A percentile compares a stretch with the other conserved stretches of the same genome.
Conservation (phyloP, 169 alveolate species). For the Perkinsus marinus region DNA sequence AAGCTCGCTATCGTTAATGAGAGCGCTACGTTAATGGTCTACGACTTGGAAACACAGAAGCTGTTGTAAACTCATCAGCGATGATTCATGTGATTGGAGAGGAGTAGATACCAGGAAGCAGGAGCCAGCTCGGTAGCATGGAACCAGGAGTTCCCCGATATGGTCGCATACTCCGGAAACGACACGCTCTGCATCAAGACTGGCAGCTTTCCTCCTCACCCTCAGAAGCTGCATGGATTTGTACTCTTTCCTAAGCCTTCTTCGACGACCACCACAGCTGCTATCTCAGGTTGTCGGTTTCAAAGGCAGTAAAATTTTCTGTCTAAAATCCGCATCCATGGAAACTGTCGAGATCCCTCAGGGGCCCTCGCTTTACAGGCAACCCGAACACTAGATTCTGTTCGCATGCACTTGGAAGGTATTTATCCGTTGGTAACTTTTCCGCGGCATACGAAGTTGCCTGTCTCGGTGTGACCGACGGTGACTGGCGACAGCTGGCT, state of each 20-base stretch:
- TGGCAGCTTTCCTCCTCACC: slow-evolving; percentile 64
- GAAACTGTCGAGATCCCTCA: slow-evolving; percentile 69
- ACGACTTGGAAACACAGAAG: slow-evolving; percentile 46
- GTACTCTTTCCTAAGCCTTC: slow-evolving; percentile 7
- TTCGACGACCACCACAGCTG: not conserved
- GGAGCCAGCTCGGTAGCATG: slow-evolving; percentile 74
- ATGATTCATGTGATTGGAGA: not conserved
- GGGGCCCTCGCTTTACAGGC: slow-evolving; percentile 64
- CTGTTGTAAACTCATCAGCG: not conserved
- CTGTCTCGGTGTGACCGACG: slow-evolving; percentile 74
- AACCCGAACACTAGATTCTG: slow-evolving; percentile 36
- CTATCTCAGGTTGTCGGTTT: slow-evolving; percentile 66
- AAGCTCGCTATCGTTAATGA: slow-evolving; percentile 79
- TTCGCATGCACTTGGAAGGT: not conserved
- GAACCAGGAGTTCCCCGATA: slow-evolving; percentile 74
- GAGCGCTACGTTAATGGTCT: slow-evolving; percentile 58
- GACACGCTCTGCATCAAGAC: slow-evolving; percentile 63
- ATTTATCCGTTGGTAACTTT: slow-evolving; percentile 22
- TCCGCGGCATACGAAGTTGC: slow-evolving; percentile 69
- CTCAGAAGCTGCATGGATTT: slow-evolving; percentile 68
- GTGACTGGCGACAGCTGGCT: slow-evolving; percentile 72
- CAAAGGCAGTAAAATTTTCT: slow-evolving; percentile 69
- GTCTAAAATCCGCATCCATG: slow-evolving; percentile 51
- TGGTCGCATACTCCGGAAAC: slow-evolving; percentile 68
- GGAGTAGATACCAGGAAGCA: slow-evolving; percentile 54